Base-by-base conservation (phyloP, 163 green algal species). In the Coccomyxa subellipsoidea region DNA sequence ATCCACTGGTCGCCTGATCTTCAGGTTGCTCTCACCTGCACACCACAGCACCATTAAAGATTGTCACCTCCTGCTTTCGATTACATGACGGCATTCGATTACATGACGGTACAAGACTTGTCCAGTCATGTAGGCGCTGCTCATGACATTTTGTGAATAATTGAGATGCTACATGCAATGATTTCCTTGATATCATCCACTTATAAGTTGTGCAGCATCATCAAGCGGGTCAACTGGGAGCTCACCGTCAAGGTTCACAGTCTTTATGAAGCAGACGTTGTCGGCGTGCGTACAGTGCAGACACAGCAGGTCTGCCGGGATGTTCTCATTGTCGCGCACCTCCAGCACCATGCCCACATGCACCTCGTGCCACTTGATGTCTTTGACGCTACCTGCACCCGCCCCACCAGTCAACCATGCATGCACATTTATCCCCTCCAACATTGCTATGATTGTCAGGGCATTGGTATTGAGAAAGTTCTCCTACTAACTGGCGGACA, bases 251-350 rank as follows among this genome's bases (percentile, higher is more conserved):
- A 96, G 86, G 82, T 95, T 95, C 35, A 90, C 88, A 0, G 93
- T 95, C 82, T 95, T 90, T 69, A 95, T 88, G 75, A 93, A 95
- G 82, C 90, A 93, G 21, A 93, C 81, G 69, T 88, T 80, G 7
- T 90, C 86, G 12, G 91, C 88, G 38, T 95, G 84, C 76, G 93
- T 84, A 69, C 79, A 83, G 79, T 79, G 40, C n/a, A 83, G 69
- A 29, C 69, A 79, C 77, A 97, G 71, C 27, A 96, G 77, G 88
- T 97, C 93, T 1, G 93, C 92, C 23, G 93, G 93, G 32, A 97
- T 83, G 78, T 96, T 92, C 31, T 83, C 79, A 32, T 79, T 53
- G 38, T 71, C 31, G 8, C 38, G 35, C 38, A 83, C 79, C 38
- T 83, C 40, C n/a, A 83, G n/a, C 38, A 83, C 31, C 69, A 73